A percentile compares a stretch with the other conserved stretches of the same genome.
Evolutionary conservation across 140 eudicot genomes (phyloP).

Genomic region (Oenanthe javanica): DNA sequence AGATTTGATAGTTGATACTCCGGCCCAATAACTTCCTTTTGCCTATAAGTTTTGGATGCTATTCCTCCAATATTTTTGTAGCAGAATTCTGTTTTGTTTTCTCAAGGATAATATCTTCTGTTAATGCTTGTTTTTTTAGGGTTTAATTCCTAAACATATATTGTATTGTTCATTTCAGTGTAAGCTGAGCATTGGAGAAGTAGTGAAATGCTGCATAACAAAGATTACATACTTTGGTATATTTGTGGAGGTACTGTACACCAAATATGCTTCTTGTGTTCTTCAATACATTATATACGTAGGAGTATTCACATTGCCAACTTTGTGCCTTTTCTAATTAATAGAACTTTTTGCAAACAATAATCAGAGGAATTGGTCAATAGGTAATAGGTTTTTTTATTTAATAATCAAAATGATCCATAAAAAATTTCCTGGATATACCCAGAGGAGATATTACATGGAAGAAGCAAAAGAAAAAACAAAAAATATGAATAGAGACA

Average conservation of each 20-base stretch:
- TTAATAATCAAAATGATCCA: not conserved
- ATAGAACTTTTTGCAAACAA: not conserved
- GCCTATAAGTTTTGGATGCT: not conserved
- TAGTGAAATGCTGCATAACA: conserved; percentile 66
- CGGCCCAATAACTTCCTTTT: not conserved
- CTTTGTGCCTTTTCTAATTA: not conserved
- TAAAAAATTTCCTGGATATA: not conserved
- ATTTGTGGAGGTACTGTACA: conserved; percentile 77
- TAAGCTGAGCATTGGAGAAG: conserved; percentile 66
- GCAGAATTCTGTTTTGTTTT: not conserved
- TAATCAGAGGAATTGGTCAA: not conserved
- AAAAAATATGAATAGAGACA: not conserved
- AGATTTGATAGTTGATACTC: not conserved
- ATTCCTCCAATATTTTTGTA: not conserved
- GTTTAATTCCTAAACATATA: not conserved
- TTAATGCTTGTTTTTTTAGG: not conserved
- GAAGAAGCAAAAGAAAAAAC: not conserved
- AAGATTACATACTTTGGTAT: conserved; percentile 80
- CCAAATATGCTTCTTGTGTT: not conserved
- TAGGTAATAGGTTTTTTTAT: not conserved
- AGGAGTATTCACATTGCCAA: not conserved
- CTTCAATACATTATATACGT: not conserved
- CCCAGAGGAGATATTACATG: not conserved
- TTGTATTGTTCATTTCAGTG: conserved; percentile 36
- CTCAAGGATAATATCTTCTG: not conserved